These are phyloP conservation scores for Stachybotrys chartarum DNA, from an alignment of 2,329 filamentous ascomycete genomes.

Conservation along the genomic window DNA sequence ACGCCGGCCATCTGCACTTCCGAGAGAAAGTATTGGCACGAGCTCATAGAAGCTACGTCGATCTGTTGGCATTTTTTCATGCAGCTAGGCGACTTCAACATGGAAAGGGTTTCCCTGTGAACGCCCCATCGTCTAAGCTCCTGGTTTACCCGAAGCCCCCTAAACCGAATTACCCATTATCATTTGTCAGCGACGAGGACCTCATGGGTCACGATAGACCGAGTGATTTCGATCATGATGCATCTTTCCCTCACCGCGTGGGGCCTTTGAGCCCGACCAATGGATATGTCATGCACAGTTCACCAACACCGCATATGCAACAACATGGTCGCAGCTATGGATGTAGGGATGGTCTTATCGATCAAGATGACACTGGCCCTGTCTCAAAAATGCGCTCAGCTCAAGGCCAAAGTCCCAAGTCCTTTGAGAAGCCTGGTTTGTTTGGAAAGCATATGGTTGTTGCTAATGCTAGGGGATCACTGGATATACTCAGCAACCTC, in stretches of 20 bases:
- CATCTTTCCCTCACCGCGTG: not conserved
- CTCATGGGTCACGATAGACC: not conserved
- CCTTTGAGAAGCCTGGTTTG: not conserved
- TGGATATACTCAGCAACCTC: constrained; percentile 65
- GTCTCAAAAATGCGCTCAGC: no score
- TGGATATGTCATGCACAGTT: not conserved
- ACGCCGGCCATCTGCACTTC: constrained; percentile 33
- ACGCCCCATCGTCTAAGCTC: constrained; percentile 36
- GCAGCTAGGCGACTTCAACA: constrained; percentile 45
- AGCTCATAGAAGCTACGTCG: constrained; percentile 67
- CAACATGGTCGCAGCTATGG: not conserved
- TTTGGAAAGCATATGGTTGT: constrained; percentile 11
- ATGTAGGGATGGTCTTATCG: no score
- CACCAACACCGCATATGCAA: not conserved
- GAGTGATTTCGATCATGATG: not conserved
- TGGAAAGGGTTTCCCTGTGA: constrained; percentile 26
- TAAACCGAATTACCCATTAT: constrained; percentile 11
- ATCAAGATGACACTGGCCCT: not conserved
- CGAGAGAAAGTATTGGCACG: constrained; percentile 62
- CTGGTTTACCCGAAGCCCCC: constrained; percentile 49
- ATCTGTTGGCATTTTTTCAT: constrained; percentile 60
- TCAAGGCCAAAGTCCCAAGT: not conserved
- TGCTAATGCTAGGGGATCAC: constrained; percentile 53
- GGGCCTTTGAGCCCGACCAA: not conserved
- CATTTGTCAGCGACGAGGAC: not conserved